Conservation (phyloP, 163 green algal species). For the Scenedesmus sp. region DNA sequence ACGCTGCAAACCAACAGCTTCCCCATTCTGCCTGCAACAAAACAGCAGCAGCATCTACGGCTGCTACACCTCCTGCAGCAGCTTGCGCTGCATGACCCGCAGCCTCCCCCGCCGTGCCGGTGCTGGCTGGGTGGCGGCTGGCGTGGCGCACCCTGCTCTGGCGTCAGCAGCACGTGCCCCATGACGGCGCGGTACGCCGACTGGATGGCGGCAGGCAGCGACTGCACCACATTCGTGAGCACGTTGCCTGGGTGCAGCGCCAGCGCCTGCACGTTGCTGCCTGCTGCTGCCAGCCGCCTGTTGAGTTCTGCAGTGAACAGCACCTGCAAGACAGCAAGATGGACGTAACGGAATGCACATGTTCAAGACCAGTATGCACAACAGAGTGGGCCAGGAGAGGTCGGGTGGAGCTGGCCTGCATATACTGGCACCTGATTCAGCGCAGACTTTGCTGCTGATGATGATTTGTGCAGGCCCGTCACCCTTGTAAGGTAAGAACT, state of each 20-base stretch:
- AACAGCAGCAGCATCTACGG: too few relatives aligned
- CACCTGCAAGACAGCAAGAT: conserved; percentile 64
- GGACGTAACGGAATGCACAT: too few relatives aligned
- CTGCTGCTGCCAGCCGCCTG: conserved; percentile 60
- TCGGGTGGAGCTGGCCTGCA: too few relatives aligned
- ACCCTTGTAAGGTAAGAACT: too few relatives aligned
- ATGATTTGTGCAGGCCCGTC: too few relatives aligned
- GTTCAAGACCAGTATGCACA: too few relatives aligned
- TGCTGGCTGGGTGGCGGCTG: too few relatives aligned
- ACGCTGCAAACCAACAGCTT: background rate
- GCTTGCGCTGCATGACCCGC: background rate
- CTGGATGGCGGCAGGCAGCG: conserved; percentile 79
- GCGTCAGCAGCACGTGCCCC: conserved; percentile 25
- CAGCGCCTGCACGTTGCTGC: conserved; percentile 61
- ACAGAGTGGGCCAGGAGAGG: too few relatives aligned
- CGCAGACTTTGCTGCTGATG: too few relatives aligned
- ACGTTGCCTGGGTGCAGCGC: conserved; percentile 91
- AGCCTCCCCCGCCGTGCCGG: background rate
- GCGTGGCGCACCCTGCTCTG: conserved; percentile 36
- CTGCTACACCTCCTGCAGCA: too few relatives aligned
- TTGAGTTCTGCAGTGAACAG: conserved; percentile 81
- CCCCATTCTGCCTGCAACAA: too few relatives aligned
- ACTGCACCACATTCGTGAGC: conserved; percentile 87
- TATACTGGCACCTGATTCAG: too few relatives aligned
- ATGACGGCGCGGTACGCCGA: conserved; percentile 62